Conservation (phyloP, 116 monocot species). For the Papilionanthe hybrid region DNA sequence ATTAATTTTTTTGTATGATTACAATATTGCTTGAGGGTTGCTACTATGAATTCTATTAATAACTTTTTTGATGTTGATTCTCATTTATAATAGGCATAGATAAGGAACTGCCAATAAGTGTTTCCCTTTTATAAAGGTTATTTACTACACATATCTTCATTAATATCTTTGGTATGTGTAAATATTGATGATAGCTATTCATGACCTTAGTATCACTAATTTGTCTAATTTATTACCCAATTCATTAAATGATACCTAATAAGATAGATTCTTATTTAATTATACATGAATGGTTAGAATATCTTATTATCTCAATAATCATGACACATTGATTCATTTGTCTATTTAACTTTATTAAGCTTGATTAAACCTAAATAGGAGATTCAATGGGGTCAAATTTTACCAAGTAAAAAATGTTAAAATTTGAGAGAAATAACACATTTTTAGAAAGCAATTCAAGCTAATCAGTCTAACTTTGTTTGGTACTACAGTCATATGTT, state of each 20-base stretch:
- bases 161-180: not conserved
- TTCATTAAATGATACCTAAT: not conserved
- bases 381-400: too few species aligned
- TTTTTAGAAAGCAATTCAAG: too few species aligned
- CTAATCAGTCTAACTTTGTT: too few species aligned
- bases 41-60: not conserved
- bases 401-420: too few species aligned
- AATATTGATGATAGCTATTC: not conserved
- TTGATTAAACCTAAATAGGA: too few species aligned
- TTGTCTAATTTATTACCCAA: not conserved
- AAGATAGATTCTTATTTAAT: not conserved
- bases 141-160: not conserved
- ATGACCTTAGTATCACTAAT: not conserved
- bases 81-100: not conserved
- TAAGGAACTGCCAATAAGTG: not conserved
- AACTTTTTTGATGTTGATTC: not conserved
- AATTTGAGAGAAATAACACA: too few species aligned
- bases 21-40: not conserved
- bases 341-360: too few species aligned
- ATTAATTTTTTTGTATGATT: too few species aligned
- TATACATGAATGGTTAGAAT: not conserved
- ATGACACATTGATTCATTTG: too few species aligned
- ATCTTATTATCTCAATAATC: too few species aligned
- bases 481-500: too few species aligned
- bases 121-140: not conserved